These are phyloP conservation scores for Erigeron canadensis DNA, from an alignment of 129 eudicot species.

Conservation along the genomic window DNA sequence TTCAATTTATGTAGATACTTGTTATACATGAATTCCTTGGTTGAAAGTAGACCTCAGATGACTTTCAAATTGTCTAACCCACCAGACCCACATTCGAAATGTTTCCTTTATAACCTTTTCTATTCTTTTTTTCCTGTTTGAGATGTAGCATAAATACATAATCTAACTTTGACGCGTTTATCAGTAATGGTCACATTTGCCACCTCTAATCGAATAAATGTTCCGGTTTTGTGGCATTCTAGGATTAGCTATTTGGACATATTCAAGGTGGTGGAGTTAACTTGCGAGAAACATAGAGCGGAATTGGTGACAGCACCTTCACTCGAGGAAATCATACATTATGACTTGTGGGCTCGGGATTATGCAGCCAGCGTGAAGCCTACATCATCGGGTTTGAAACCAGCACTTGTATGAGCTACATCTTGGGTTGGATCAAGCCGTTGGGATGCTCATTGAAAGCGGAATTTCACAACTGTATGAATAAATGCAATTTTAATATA, in stretches of 20 bases:
- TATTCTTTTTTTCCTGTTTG: neutral
- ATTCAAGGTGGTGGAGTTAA: constrained; percentile 91
- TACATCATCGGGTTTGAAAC: constrained; percentile 45
- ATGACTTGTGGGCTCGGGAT: constrained; percentile 88
- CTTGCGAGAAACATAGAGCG: constrained; percentile 74
- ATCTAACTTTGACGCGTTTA: neutral
- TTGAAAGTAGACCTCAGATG: neutral
- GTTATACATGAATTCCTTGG: too few species aligned
- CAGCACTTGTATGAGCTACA: constrained; percentile 53
- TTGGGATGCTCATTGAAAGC: neutral
- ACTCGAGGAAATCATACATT: constrained; percentile 77
- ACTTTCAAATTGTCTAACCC: neutral
- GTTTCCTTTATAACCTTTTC: neutral
- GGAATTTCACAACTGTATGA: neutral
- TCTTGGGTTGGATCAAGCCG: neutral
- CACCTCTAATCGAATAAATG: neutral
- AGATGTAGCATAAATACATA: neutral
- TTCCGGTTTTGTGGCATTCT: constrained; percentile 30
- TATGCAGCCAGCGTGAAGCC: constrained; percentile 65
- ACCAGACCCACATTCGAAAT: neutral
- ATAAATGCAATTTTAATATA: constrained; percentile 30
- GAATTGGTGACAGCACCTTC: constrained; percentile 68
- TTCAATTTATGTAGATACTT: neutral
- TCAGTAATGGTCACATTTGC: neutral
- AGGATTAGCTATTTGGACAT: constrained; percentile 93